Conservation (phyloP, 805 yeast species). For the Gaillardinia entomophila region DNA sequence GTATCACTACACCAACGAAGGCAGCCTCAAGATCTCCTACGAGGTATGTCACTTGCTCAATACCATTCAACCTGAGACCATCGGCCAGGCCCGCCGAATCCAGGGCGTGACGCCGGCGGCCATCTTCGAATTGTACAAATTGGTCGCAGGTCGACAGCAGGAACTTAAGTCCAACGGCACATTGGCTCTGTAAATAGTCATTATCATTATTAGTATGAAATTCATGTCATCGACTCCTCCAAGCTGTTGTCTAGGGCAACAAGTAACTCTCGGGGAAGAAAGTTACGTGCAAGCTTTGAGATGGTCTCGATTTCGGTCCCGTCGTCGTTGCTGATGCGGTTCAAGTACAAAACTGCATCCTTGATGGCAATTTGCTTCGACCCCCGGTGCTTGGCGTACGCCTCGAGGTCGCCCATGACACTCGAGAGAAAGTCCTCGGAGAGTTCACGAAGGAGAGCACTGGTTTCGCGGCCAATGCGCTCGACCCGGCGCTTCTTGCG, state of each 20-base stretch:
- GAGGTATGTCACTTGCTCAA: conserved; percentile 71
- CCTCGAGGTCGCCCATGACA: conserved; percentile 27
- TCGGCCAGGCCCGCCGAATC: conserved; percentile 92
- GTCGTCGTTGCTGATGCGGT: conserved; percentile 15
- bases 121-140: conserved; percentile 65
- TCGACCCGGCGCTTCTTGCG: conserved; percentile 3
- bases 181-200: conserved; percentile 10
- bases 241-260: conserved; percentile 27
- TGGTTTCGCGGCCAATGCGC: conserved; percentile 7
- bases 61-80: conserved; percentile 74
- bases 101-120: conserved; percentile 97
- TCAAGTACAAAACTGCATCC: conserved; percentile 30
- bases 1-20: conserved; percentile 54
- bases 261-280: conserved; percentile 31
- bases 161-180: conserved; percentile 7
- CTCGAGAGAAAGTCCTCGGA: conserved; percentile 25
- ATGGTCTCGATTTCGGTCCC: conserved; percentile 14
- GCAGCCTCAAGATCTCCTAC: conserved; percentile 51
- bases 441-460: conserved; percentile 17
- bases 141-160: conserved; percentile 33
- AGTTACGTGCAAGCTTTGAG: conserved; percentile 25
- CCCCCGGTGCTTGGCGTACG: conserved; percentile 29
- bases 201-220: neutral
- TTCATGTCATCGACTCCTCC: conserved; percentile 1
- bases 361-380: conserved; percentile 22